Conservation (phyloP, 306 rosid genomes). For the Vicia sativa region DNA sequence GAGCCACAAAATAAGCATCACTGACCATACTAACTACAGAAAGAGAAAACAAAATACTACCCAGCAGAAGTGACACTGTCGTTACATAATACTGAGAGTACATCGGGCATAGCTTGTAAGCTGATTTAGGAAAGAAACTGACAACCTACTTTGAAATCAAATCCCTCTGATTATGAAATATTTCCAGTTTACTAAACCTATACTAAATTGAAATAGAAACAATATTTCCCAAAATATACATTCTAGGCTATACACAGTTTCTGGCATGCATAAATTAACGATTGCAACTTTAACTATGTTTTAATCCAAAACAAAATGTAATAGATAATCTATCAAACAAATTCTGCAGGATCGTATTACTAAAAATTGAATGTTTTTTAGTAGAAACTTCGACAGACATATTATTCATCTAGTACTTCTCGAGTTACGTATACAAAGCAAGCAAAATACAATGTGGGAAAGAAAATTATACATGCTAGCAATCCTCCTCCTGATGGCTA, state of each 20-base stretch:
- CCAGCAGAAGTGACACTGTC: background rate
- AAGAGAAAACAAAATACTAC: constrained; percentile 9
- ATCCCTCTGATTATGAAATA: background rate
- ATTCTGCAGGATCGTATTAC: background rate
- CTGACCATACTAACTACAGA: too few species aligned
- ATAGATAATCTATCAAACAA: background rate
- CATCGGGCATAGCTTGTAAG: background rate
- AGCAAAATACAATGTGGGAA: constrained; percentile 28
- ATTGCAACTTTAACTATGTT: constrained; percentile 2
- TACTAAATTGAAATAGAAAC: background rate
- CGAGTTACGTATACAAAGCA: constrained; percentile 22
- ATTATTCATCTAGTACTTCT: constrained; percentile 5
- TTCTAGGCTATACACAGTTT: background rate
- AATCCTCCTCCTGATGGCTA: constrained; percentile 74
- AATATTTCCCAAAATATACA: background rate
- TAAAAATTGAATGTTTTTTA: constrained; percentile 16
- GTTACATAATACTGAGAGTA: background rate
- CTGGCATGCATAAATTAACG: constrained; percentile 2
- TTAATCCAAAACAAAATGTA: constrained; percentile 6
- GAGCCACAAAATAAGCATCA: constrained; percentile 12
- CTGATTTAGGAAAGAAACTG: background rate
- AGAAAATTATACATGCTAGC: constrained; percentile 65
- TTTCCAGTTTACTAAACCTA: constrained; percentile 4
- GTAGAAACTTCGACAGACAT: background rate
- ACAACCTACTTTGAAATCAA: background rate